Evolutionary conservation across 805 yeast genomes (phyloP).

Genomic region (Hanseniaspora guilliermondii): DNA sequence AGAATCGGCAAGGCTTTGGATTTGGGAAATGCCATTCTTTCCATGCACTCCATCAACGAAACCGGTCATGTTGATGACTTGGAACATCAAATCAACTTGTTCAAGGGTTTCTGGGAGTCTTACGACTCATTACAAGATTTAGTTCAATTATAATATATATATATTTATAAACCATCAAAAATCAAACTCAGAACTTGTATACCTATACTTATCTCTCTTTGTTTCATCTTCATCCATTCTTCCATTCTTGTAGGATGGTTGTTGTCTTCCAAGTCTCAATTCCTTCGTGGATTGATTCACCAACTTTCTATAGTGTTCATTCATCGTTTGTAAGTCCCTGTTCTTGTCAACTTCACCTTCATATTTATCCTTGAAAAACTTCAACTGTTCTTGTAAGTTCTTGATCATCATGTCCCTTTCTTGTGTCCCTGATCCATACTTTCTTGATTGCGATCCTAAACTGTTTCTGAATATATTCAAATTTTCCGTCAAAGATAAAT

Average conservation of each 20-base stretch:
- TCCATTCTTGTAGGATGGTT: constrained; percentile 12
- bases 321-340: constrained; percentile 25
- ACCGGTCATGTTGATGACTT: constrained; percentile 76
- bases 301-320: constrained; percentile 25
- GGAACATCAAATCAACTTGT: constrained; percentile 46
- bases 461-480: constrained; percentile 14
- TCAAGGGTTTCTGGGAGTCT: constrained; percentile 46
- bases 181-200: constrained; percentile 8
- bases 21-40: constrained; percentile 79
- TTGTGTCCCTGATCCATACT: constrained; percentile 13
- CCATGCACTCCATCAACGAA: constrained; percentile 91
- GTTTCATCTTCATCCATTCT: neutral
- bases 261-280: constrained; percentile 22
- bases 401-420: constrained; percentile 21
- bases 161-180: neutral
- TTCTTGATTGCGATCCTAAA: constrained; percentile 10
- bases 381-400: constrained; percentile 3
- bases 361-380: constrained; percentile 24
- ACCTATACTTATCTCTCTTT: neutral
- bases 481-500: constrained; percentile 18
- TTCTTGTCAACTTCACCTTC: constrained; percentile 25
- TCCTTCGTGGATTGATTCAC: constrained; percentile 24
- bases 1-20: constrained; percentile 82
- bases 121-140: constrained; percentile 32
- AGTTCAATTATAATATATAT: constrained; percentile 23